Conservation (phyloP, 495 filamentous ascomycete genomes). For the Daldinia vernicosa region DNA sequence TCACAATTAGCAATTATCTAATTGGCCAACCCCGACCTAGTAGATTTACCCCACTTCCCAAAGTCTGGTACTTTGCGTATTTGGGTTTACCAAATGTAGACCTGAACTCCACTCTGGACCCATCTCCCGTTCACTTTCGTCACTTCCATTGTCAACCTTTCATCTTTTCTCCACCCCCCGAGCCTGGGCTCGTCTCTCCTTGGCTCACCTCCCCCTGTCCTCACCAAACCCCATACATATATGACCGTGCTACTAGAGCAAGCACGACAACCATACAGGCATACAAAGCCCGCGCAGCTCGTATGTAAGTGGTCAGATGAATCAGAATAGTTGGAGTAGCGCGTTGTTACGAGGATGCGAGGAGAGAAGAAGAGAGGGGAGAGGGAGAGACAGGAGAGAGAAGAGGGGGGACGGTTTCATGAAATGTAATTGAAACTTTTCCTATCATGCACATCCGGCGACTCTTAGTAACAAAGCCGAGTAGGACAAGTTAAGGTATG, state of each 20-base stretch:
- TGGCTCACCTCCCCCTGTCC: conserved; percentile 37
- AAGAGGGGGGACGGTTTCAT: background rate
- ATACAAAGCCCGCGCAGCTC: conserved; percentile 5
- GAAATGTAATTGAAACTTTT: conserved; percentile 16
- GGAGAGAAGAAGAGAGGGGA: background rate
- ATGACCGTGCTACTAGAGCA: conserved; percentile 16
- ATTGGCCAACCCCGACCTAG: conserved; percentile 23
- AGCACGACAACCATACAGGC: conserved; percentile 25
- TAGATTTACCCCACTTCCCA: conserved; percentile 37
- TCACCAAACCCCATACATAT: conserved; percentile 30
- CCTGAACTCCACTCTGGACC: background rate
- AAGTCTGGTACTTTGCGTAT: conserved; percentile 2
- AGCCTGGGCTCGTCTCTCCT: conserved; percentile 30
- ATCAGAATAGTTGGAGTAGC: conserved; percentile 31
- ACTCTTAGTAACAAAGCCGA: conserved; percentile 16
- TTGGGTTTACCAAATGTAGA: conserved; percentile 5
- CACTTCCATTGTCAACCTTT: background rate
- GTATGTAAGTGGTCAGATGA: conserved; percentile 36
- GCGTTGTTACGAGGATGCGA: conserved; percentile 5
- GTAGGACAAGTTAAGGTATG: conserved; percentile 8
- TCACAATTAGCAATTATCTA: conserved; percentile 39
- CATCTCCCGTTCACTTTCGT: conserved; percentile 2
- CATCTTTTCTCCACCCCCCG: conserved; percentile 16
- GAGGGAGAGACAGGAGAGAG: conserved; percentile 6
- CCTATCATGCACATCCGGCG: background rate